These are phyloP conservation scores for Podospora didyma DNA, from an alignment of 495 filamentous ascomycete species.

Conservation along the genomic window DNA sequence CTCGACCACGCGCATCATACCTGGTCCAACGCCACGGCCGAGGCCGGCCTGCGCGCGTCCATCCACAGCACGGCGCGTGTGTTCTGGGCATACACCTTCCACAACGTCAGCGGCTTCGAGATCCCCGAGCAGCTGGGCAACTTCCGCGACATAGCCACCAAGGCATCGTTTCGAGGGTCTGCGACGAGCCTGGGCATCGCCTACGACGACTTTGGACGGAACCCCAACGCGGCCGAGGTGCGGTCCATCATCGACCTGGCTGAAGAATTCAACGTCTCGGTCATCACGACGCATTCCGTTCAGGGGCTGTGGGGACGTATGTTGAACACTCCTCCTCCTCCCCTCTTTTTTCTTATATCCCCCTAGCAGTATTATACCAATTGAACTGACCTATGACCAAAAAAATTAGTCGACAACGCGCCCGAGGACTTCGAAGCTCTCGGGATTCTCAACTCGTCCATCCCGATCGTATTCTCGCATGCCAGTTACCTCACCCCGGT, in stretches of 20 bases:
- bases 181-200: slow-evolving; percentile 29
- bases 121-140: slow-evolving; percentile 26
- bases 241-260: no score
- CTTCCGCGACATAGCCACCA: slow-evolving; percentile 24
- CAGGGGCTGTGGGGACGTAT: slow-evolving; percentile 26
- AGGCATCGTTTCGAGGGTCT: slow-evolving; percentile 9
- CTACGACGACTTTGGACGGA: slow-evolving; percentile 30
- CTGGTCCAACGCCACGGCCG: slow-evolving; percentile 9
- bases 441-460: slow-evolving; percentile 26
- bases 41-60: slow-evolving; percentile 33
- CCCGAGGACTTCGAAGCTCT: slow-evolving; percentile 26
- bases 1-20: slow-evolving; percentile 31
- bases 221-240: slow-evolving; percentile 18
- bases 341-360: no score
- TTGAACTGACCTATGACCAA: no score
- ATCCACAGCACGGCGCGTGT: slow-evolving; percentile 37
- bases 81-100: slow-evolving; percentile 31
- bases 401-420: slow-evolving; percentile 20
- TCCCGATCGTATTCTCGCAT: slow-evolving; percentile 39
- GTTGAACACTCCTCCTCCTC: slow-evolving; percentile 1
- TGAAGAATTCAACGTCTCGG: slow-evolving; percentile 17
- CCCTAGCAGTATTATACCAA: no score
- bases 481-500: slow-evolving; percentile 19
- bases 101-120: slow-evolving; percentile 14
- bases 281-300: slow-evolving; percentile 30